Percentiles rank a stretch among this genome's conserved stretches.
Evolutionary conservation across 768 basidiomycete species (phyloP).

Genomic region (Butyriboletus loyo): DNA sequence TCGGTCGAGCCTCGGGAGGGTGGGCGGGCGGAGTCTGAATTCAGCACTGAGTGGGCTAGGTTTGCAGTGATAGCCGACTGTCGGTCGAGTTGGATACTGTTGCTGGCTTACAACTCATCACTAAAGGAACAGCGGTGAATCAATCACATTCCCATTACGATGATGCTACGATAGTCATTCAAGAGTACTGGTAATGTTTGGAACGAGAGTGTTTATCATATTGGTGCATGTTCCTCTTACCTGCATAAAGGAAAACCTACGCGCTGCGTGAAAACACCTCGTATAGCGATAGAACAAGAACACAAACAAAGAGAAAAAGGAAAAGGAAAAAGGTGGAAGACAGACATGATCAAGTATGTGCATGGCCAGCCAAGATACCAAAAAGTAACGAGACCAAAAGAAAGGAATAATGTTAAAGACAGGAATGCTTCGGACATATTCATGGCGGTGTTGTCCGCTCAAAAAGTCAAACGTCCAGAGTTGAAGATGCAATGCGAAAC

Average conservation of each 20-base stretch:
- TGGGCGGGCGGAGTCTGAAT: too few species aligned
- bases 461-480: conserved; percentile 11
- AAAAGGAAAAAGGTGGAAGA: not conserved
- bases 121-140: conserved; percentile 1
- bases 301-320: not conserved
- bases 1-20: too few species aligned
- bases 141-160: conserved; percentile 25
- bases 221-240: conserved; percentile 25
- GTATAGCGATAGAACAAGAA: conserved; percentile 18
- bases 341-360: conserved; percentile 19
- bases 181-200: conserved; percentile 30
- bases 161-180: conserved; percentile 23
- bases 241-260: conserved; percentile 26
- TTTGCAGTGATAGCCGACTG: too few species aligned
- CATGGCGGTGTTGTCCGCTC: conserved; percentile 12
- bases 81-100: too few species aligned
- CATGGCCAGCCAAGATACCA: conserved; percentile 29
- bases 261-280: conserved; percentile 11
- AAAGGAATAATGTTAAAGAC: conserved; percentile 32
- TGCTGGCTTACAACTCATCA: too few species aligned
- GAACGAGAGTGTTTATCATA: conserved; percentile 16
- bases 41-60: too few species aligned
- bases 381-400: conserved; percentile 16
- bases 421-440: conserved; percentile 18
- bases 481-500: conserved; percentile 23